Percentiles rank a stretch among this genome's conserved stretches.
Evolutionary conservation across 164 flowering plant genomes (phyloP).

Genomic region (Vitis amurensis): DNA sequence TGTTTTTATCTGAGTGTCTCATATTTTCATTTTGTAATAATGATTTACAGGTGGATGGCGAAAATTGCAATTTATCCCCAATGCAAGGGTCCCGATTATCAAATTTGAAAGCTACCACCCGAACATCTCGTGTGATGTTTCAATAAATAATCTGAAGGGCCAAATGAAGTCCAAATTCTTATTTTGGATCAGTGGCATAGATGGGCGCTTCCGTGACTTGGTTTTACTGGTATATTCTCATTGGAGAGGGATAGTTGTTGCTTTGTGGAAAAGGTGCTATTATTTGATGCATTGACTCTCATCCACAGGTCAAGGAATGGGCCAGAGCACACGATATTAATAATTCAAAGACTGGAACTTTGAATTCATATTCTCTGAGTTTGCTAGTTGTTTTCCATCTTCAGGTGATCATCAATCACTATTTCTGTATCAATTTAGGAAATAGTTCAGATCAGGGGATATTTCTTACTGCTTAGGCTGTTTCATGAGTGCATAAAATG

Average conservation of each 20-base stretch:
- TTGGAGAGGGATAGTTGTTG: not conserved
- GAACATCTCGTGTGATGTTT: conserved; percentile 81
- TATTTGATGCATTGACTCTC: conserved; percentile 17
- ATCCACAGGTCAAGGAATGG: conserved; percentile 91
- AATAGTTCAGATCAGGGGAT: not conserved
- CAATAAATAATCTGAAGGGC: conserved; percentile 71
- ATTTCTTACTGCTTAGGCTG: not conserved
- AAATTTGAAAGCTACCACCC: conserved; percentile 46
- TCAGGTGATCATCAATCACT: conserved; percentile 53
- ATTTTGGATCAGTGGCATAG: conserved; percentile 74
- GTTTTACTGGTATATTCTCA: conserved; percentile 65
- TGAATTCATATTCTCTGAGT: conserved; percentile 80
- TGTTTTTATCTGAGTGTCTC: not conserved
- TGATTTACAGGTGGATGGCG: conserved; percentile 52
- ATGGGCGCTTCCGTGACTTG: conserved; percentile 83
- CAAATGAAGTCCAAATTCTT: conserved; percentile 76
- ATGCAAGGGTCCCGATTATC: conserved; percentile 87
- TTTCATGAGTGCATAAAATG: too few relatives aligned
- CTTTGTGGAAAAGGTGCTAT: not conserved
- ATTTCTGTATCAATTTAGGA: not conserved
- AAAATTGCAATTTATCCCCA: conserved; percentile 41
- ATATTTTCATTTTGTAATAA: not conserved
- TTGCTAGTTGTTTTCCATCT: conserved; percentile 89
- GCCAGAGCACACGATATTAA: conserved; percentile 82
- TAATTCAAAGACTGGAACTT: conserved; percentile 67